Evolutionary conservation across 306 rosid genomes (phyloP).

Genomic region (Bauhinia variegata): DNA sequence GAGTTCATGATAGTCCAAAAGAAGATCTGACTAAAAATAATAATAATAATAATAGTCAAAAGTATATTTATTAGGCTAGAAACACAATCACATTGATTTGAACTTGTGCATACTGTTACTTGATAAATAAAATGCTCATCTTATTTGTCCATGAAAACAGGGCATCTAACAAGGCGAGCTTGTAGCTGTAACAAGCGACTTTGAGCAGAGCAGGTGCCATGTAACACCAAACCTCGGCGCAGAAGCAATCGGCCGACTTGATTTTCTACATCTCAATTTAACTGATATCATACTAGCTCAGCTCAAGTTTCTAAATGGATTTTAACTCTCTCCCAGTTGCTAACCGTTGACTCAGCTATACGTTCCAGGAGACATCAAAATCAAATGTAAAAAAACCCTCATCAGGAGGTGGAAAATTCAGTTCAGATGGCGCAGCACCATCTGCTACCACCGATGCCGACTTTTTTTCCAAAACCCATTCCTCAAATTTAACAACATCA

Average conservation of each 20-base stretch:
- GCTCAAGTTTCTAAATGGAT: not conserved
- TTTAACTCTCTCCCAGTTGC: conserved; percentile 17
- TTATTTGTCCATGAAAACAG: not conserved
- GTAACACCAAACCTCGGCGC: not conserved
- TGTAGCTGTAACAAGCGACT: no score
- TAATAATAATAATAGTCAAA: no score
- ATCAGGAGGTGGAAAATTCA: conserved; percentile 49
- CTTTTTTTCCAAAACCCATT: conserved; percentile 50
- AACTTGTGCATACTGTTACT: no score
- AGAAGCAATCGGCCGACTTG: conserved; percentile 26
- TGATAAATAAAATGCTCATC: no score
- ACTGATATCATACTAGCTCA: not conserved
- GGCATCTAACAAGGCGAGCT: no score
- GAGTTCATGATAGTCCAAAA: no score
- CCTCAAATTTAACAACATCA: conserved; percentile 36
- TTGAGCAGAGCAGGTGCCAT: no score
- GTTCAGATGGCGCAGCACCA: conserved; percentile 41
- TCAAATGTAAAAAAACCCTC: conserved; percentile 42
- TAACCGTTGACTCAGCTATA: conserved; percentile 28
- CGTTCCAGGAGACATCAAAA: conserved; percentile 51
- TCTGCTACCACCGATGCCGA: conserved; percentile 34
- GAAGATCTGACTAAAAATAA: no score
- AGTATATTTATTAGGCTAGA: no score
- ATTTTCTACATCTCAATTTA: conserved; percentile 8
- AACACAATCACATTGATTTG: no score